Conservation (phyloP, 2,329 filamentous ascomycete genomes). For the Monosporascus cannonballus region DNA sequence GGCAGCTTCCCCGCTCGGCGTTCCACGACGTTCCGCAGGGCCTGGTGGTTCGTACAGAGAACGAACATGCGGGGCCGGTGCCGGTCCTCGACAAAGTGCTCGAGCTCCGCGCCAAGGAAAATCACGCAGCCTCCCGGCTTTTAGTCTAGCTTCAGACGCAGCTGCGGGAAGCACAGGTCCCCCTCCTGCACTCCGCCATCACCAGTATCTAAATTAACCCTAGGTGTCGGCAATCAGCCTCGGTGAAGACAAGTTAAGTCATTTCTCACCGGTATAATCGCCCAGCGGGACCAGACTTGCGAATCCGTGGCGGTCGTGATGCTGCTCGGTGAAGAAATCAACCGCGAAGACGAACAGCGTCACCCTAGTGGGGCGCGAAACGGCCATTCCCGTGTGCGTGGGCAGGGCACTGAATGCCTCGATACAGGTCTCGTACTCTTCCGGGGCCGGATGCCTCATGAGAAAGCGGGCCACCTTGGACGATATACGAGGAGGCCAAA, state of each 20-base stretch:
- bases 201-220: neutral
- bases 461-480: neutral
- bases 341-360: conserved; percentile 1
- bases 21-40: conserved; percentile 2
- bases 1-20: neutral
- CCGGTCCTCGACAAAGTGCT: conserved; percentile 5
- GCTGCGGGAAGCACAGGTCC: conserved; percentile 3
- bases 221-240: neutral
- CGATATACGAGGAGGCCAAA: neutral
- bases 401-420: neutral
- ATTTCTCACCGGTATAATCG: neutral
- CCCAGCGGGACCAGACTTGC: conserved; percentile 2
- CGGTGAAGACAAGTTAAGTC: neutral
- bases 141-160: neutral
- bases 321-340: conserved; percentile 1
- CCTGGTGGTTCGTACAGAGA: conserved; percentile 2
- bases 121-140: conserved; percentile 2
- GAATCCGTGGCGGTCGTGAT: conserved; percentile 1
- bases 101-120: conserved; percentile 2
- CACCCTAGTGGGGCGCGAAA: neutral
- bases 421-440: neutral
- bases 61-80: conserved; percentile 3
- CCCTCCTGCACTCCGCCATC: neutral
- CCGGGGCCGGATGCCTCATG: neutral
- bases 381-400: neutral